Evolutionary conservation across 2,329 filamentous ascomycete genomes (phyloP).

Genomic region (Hymenoscyphus occultus): DNA sequence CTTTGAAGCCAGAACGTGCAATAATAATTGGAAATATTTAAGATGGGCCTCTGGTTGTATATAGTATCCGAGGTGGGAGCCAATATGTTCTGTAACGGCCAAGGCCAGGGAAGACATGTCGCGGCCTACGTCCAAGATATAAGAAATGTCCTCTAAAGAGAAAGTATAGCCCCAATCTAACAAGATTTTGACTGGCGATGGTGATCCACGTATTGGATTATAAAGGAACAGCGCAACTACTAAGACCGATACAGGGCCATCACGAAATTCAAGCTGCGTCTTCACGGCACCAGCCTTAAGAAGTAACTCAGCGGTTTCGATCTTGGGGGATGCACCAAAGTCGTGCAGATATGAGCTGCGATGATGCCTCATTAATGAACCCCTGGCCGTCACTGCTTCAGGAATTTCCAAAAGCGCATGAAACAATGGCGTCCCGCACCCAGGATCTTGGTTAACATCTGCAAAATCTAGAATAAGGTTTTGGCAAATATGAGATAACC

Average conservation of each 20-base stretch:
- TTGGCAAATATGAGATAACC: neutral
- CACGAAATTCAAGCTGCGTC: neutral
- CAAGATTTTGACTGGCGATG: neutral
- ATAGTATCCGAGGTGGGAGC: neutral
- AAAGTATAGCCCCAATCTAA: neutral
- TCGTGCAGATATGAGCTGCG: too few relatives aligned
- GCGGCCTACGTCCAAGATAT: neutral
- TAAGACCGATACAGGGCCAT: neutral
- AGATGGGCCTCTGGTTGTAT: neutral
- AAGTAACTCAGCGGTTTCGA: neutral
- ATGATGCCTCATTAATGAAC: neutral
- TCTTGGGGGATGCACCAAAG: neutral
- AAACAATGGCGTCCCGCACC: neutral
- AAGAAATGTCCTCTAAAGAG: neutral
- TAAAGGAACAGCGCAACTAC: neutral
- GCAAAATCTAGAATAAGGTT: neutral
- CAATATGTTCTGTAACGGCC: neutral
- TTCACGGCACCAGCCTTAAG: neutral
- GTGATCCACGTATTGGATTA: neutral
- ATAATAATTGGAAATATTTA: neutral
- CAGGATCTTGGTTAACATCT: neutral
- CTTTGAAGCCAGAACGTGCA: neutral
- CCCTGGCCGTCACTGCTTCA: neutral
- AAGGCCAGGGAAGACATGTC: neutral
- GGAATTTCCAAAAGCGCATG: neutral